Evolutionary conservation across 208 protist genomes (phyloP).

Genomic region (Trypanosomatidae sp.): DNA sequence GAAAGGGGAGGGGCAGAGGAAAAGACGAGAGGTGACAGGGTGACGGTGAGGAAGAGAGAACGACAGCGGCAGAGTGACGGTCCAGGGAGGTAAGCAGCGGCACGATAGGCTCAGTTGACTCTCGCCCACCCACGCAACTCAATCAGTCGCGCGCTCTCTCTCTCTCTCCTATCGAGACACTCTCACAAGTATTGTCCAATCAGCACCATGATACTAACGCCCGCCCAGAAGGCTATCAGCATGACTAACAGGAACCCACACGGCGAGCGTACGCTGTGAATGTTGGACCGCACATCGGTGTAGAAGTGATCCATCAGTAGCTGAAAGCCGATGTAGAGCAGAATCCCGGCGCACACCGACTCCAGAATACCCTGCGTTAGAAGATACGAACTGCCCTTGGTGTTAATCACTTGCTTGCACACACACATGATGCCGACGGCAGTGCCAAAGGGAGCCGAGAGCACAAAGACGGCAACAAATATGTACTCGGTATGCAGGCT

Average conservation of each 20-base stretch:
- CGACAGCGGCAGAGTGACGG: not conserved
- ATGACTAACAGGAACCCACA: slow-evolving; percentile 27
- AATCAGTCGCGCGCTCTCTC: not conserved
- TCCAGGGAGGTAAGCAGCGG: not conserved
- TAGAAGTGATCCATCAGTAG: slow-evolving; percentile 65
- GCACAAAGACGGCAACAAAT: slow-evolving; percentile 40
- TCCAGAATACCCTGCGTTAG: slow-evolving; percentile 48
- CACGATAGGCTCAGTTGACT: not conserved
- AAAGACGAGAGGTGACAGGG: not conserved
- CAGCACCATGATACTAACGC: slow-evolving; percentile 37
- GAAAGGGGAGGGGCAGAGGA: not conserved
- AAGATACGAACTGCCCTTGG: slow-evolving; percentile 37
- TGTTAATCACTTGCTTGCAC: slow-evolving; percentile 21
- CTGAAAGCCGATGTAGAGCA: slow-evolving; percentile 64
- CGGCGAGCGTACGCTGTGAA: slow-evolving; percentile 8
- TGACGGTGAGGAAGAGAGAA: not conserved
- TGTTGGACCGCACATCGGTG: slow-evolving; percentile 24
- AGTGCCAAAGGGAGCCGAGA: slow-evolving; percentile 56
- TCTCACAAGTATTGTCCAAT: slow-evolving; percentile 34
- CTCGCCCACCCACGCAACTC: not conserved
- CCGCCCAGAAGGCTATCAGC: slow-evolving; percentile 42
- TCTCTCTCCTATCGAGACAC: not conserved
- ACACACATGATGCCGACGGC: slow-evolving; percentile 34
- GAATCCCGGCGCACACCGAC: slow-evolving; percentile 55
- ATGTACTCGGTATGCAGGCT: slow-evolving; percentile 28